Conservation (phyloP, 257 asterid species). For the Cruciata laevipes region DNA sequence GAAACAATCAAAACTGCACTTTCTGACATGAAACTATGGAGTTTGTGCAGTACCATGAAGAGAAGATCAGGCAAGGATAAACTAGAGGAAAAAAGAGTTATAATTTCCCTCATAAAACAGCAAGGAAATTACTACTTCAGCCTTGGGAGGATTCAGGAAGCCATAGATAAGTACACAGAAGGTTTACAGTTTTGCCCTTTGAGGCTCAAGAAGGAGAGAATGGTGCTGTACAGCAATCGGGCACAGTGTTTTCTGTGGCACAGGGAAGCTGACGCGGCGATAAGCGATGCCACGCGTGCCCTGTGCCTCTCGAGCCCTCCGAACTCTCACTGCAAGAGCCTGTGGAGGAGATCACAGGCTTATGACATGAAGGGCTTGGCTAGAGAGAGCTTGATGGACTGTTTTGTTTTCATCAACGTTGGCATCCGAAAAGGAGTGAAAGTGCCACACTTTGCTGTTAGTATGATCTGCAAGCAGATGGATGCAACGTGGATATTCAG, state of each 20-base stretch:
- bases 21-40: conserved; percentile 23
- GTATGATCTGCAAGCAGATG: conserved; percentile 80
- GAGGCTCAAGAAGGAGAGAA: conserved; percentile 47
- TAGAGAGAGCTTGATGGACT: conserved; percentile 81
- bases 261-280: conserved; percentile 47
- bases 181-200: conserved; percentile 60
- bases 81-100: conserved; percentile 31
- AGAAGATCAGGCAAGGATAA: conserved; percentile 42
- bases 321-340: conserved; percentile 59
- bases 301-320: conserved; percentile 65
- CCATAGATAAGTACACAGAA: conserved; percentile 39
- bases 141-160: conserved; percentile 48
- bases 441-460: conserved; percentile 47
- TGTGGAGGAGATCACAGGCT: conserved; percentile 78
- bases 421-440: conserved; percentile 26
- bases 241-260: conserved; percentile 49
- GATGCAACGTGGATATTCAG: conserved; percentile 63
- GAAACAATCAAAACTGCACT: conserved; percentile 44
- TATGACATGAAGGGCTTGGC: conserved; percentile 77
- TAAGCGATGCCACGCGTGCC: conserved; percentile 75
- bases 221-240: conserved; percentile 48
- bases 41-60: conserved; percentile 21
- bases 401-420: conserved; percentile 45
- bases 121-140: conserved; percentile 42
- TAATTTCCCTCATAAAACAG: conserved; percentile 36